Base-by-base conservation (phyloP, 2,329 filamentous ascomycete species). In the Colletotrichum sublineola region DNA sequence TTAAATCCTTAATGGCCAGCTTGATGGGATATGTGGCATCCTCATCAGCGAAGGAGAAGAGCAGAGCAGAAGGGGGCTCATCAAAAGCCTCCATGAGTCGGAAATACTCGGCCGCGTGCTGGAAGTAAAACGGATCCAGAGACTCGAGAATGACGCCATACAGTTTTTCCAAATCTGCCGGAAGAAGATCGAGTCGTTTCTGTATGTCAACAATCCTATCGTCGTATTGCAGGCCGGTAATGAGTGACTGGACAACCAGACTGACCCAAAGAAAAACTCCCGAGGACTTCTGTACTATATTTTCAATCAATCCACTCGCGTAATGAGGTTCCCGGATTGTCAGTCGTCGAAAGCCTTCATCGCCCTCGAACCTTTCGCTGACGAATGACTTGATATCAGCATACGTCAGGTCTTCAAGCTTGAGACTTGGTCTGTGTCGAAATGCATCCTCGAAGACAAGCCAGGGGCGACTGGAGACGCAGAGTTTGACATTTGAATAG, bases 381-480 rank as follows among this genome's bases (percentile, higher is more conserved):
- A 73, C 68, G 40, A 72, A 76, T 5, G 14, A 31, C 9, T 24
- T 46, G 14, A 78, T 77, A 55, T 77, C 76, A 0, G 24, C 24
- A 1, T 42, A n/a, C 0, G 74, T 78, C 14, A 76, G 29, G 5
- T 76, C 63, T 8, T 78, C 68, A 5, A 78, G 53, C 7, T 44
- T 53, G 3, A 78, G 40, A 11, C 58, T 69, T 0, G 73, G 67
- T 1, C 55, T 8, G 0, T 57, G 14, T 0, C 50, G 56, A 48
- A 78, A 78, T 0, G 66, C 67, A 1, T 75, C 58, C 9, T 75
- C 61, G 38, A 77, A 78, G 3, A 68, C 76, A 7, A 62, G 36
- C 71, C 76, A 78, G 0, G 79, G 79, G 9, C 80, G 74, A 53
- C 79, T 81, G 1, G 80, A 78, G 1, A 80, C 61, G 29, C 79